Conservation (phyloP, 805 yeast genomes). For the Ogataea populi-albae region DNA sequence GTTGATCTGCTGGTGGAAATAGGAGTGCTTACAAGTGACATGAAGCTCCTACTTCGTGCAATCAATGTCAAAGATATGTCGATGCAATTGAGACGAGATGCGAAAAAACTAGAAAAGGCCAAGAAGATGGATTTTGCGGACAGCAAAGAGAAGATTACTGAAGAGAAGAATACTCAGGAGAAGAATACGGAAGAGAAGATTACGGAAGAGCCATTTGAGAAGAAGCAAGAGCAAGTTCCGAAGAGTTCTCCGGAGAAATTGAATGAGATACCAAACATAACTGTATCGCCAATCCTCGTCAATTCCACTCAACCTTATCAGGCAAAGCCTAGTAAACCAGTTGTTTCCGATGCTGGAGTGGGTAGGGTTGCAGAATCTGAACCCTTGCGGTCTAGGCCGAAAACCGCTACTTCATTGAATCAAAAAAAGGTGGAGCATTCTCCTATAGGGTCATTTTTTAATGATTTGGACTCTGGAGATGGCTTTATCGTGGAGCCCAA, state of each 20-base stretch:
- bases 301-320: background rate
- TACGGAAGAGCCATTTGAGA: background rate
- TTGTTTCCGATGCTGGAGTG: too few species aligned
- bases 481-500: constrained; percentile 1
- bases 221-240: background rate
- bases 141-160: constrained; percentile 1
- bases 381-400: background rate
- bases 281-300: background rate
- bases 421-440: too few species aligned
- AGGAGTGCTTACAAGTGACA: constrained; percentile 59
- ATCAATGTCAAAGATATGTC: constrained; percentile 53
- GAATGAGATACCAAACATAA: background rate
- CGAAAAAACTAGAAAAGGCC: constrained; percentile 16
- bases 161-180: background rate
- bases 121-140: too few species aligned
- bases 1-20: constrained; percentile 61
- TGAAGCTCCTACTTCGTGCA: constrained; percentile 58
- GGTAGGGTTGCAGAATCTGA: constrained; percentile 1
- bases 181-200: background rate
- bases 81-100: constrained; percentile 34
- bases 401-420: background rate
- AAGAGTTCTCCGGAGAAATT: background rate
- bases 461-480: background rate
- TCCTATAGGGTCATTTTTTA: background rate
- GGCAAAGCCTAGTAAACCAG: too few species aligned